A percentile compares a stretch with the other conserved stretches of the same genome.
Conservation (phyloP, 805 yeast species). For the Lipomyces anomalus region DNA sequence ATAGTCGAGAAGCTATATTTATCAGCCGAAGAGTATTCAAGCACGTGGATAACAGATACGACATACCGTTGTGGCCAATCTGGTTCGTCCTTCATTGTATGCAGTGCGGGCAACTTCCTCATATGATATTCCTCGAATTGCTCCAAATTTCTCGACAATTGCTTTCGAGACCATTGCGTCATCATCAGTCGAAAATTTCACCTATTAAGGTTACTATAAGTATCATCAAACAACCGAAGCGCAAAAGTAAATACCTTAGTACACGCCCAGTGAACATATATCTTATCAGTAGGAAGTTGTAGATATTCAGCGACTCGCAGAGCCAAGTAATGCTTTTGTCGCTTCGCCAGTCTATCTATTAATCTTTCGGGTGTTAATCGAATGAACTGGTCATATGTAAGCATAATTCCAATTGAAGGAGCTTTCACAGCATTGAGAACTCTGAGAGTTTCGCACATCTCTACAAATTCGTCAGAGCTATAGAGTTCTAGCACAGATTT, state of each 20-base stretch:
- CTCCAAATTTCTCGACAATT: constrained; percentile 44
- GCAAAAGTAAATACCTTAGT: no score
- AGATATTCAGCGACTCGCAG: constrained; percentile 53
- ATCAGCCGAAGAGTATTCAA: no score
- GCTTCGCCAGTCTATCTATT: constrained; percentile 50
- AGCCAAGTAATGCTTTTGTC: constrained; percentile 58
- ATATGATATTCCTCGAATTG: constrained; percentile 46
- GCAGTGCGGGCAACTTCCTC: constrained; percentile 59
- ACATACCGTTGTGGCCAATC: constrained; percentile 63
- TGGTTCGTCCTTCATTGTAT: constrained; percentile 71
- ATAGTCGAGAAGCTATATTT: constrained; percentile 54
- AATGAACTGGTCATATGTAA: constrained; percentile 54
- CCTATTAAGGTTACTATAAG: no score
- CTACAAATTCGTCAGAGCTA: constrained; percentile 57
- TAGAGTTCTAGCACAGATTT: constrained; percentile 53
- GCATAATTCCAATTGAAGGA: constrained; percentile 57
- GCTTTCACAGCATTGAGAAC: constrained; percentile 66
- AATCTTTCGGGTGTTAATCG: constrained; percentile 52
- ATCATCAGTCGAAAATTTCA: constrained; percentile 39
- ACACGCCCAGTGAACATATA: constrained; percentile 79
- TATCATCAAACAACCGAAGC: no score
- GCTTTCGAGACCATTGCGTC: constrained; percentile 55
- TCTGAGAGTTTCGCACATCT: constrained; percentile 55
- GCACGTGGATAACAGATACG: no score
- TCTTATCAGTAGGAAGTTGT: constrained; percentile 42